Percentiles rank a stretch among this genome's conserved stretches.
phyloP scores from a whole-genome alignment of 2,329 filamentous ascomycete genomes.

The Fusarium sambucinum region DNA sequence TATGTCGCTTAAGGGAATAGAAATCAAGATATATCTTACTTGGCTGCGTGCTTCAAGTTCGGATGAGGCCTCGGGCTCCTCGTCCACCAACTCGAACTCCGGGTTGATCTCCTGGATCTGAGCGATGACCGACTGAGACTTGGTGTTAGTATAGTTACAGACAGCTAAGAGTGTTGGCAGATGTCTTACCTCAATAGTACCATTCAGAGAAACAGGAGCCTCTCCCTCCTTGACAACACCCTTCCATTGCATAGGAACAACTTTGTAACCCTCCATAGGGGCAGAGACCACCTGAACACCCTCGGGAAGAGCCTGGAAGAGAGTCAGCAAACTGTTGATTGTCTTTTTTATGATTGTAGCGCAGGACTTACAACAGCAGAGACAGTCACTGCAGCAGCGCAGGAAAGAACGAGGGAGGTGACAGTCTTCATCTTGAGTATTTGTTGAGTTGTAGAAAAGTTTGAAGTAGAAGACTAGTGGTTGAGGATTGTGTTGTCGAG shows the following conservation, averaged over 20 bases:
- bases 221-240: neutral
- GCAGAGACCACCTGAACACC: neutral
- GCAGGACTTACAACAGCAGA: neutral
- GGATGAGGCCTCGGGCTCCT: neutral
- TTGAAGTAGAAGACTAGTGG: neutral
- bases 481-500: neutral
- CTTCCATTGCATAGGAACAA: neutral
- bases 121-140: neutral
- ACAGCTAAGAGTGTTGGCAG: neutral
- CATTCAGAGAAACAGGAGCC: neutral
- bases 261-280: neutral
- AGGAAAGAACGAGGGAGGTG: neutral
- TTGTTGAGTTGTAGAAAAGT: neutral
- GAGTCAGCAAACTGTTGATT: rapidly evolving
- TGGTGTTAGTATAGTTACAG: neutral
- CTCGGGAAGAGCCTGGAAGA: neutral
- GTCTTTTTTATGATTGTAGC: rapidly evolving
- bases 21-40: neutral
- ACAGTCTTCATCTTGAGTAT: neutral
- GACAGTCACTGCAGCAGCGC: neutral
- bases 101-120: neutral
- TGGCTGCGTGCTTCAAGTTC: neutral
- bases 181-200: neutral
- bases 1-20: rapidly evolving
- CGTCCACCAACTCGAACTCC: neutral